Evolutionary conservation across 192 early-diverging fungal genomes (phyloP), one percentile per base, ranked within the genome.

Genomic region (Backusella psychrophila): DNA sequence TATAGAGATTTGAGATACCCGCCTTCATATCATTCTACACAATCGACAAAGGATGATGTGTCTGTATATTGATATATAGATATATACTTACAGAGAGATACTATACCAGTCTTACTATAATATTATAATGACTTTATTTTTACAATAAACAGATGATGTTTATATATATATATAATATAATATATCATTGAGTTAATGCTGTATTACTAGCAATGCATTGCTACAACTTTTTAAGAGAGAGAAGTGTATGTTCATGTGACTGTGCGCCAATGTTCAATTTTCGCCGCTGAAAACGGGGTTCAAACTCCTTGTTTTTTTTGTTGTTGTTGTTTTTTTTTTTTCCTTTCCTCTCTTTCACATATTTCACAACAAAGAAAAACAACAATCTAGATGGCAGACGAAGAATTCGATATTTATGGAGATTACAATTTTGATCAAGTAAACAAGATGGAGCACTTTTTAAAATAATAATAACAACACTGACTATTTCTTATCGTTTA

Each of bases 351-450:
- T 49, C 17, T 49, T 49, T n/a, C 42, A 44, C 2, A 17, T 44
- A 44, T 41, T 41, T 41, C 11, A 49, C n/a, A 49, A 49, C 6
- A 49, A 49, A 49, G 17, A 49, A 19, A 0, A 5, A n/a, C 6
- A 49, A 1, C 15, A 19, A 19, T 49, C 12, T 19, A 49, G 46
- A 79, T 83, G 74, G 73, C 72, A 15, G 80, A 77, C 38, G 79
- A 73, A 49, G 80, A 76, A 67, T 79, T 76, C 41, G 79, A 80
- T 75, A 80, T 80, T 26, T 80, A 80, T 56, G 75, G 79, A 26
- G 79, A 80, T 52, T 74, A 79, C 26, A 79, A 69, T 12, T 76
- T 80, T 68, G 75, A 52, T 33, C 68, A 76, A 67, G 79, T 80
- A 38, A 69, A 36, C 29, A 23, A 36, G 38, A 39, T 31, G n/a